Percentiles rank a stretch among this genome's conserved stretches.
These are phyloP conservation scores for Prunus mongolica DNA, from an alignment of 306 rosid species.

Conservation along the genomic window DNA sequence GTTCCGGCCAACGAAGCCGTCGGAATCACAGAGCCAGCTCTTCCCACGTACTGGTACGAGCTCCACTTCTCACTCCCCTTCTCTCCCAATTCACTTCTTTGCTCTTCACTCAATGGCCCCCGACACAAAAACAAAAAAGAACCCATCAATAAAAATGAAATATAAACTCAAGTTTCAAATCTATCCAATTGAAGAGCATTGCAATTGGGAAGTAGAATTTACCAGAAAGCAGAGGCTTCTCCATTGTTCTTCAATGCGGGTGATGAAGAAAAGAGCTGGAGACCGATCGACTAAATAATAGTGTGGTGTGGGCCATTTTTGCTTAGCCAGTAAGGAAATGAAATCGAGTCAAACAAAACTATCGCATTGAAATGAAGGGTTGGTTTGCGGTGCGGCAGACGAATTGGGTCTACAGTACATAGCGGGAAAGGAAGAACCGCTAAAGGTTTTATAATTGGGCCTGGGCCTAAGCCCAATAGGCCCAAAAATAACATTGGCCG, in stretches of 20 bases:
- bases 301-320: neutral
- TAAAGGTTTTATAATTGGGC: neutral
- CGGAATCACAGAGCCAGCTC: conserved; percentile 63
- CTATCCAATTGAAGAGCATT: neutral
- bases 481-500: neutral
- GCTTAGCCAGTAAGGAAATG: conserved; percentile 30
- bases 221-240: conserved; percentile 75
- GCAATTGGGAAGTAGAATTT: neutral
- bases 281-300: neutral
- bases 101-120: conserved; percentile 28
- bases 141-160: conserved; percentile 25
- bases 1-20: conserved; percentile 60
- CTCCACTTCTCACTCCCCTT: conserved; percentile 59
- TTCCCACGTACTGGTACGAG: conserved; percentile 58
- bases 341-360: conserved; percentile 1
- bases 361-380: no score
- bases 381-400: neutral
- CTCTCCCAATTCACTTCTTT: conserved; percentile 48
- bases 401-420: neutral
- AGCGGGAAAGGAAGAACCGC: neutral
- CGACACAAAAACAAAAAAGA: no score
- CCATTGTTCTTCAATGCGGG: conserved; percentile 32
- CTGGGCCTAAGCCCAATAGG: neutral
- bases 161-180: neutral
- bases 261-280: neutral